Evolutionary conservation across 768 basidiomycete species (phyloP), one percentile per base, ranked within the genome.

Genomic region (Omphalotus guepiniiformis): DNA sequence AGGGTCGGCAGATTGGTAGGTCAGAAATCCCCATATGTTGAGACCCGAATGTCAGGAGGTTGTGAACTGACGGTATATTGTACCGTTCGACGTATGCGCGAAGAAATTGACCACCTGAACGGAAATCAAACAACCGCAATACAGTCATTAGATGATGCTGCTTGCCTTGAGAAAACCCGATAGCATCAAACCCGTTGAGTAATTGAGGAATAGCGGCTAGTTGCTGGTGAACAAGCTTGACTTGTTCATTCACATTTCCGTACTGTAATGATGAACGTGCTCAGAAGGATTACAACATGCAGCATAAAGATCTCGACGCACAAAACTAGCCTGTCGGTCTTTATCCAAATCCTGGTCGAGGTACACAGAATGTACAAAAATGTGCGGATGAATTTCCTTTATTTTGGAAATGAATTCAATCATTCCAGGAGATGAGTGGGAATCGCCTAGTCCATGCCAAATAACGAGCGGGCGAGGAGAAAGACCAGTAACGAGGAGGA

Each of bases 21-120:
- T 90, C 88, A 5, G 86, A 82, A 30, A 92, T 72, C 22, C 90
- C 90, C 83, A 90, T 88, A 58, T 92, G 89, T 51, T 89, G 89
- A 16, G 87, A 82, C 37, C 90, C 91, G 59, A 93, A 92, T 0
- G 89, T 91, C 39, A 93, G 79, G 53, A 93, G 77, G 62, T 92
- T 93, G 61, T 83, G 70, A 3, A 92, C 69, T 0, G 82, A 82
- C 1, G 88, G 91, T 2, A 63, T 58, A 59, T 91, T 91, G 62
- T 82, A 82, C 19, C 79, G 70, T 55, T 93, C 85, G 16, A 87
- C 77, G 54, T 89, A 93, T 25, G 83, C 89, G n/a, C 91, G 79
- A 29, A 92, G 74, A 63, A 93, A 93, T 58, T 91, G 91, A 4
- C 90, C 90, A 16, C 84, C 85, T 84, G 50, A 19, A 6, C 23